Evolutionary conservation across 805 yeast species (phyloP), one percentile per base, ranked within the genome.

Genomic region (Nakazawaea wickerhamii): DNA sequence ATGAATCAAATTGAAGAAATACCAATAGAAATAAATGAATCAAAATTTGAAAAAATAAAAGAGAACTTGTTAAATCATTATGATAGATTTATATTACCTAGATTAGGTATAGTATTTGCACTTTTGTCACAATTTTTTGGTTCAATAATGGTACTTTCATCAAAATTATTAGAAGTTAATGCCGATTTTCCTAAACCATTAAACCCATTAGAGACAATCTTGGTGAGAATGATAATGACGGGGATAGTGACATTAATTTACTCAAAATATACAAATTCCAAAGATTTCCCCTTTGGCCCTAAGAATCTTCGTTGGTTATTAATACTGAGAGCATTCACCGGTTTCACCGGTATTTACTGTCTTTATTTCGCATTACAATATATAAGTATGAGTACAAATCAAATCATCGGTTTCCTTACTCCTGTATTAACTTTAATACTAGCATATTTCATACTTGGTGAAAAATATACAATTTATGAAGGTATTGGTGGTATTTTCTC

Each of bases 271-370:
- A 55, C 51, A 37, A 70, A 66, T 6, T 64, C 62, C 3, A 11
- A 22, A 19, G 63, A 67, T 40, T 71, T 70, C 3, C 74, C 74
- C 2, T 68, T 64, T 43, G 75, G 75, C 1, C 70, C 71, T n/a
- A 45, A 36, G 14, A 54, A 55, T 11, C 30, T 60, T 17, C 49
- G 73, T 8, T 38, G 35, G 20, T 54, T 68, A 37, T 54, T 70
- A 37, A 41, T 61, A 1, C 18, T 60, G 30, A 53, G 75, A 36
- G 73, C 73, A 1, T 38, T 57, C 3, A 54, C 62, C 11, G 75
- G 75, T 10, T 60, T 53, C 43, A 49, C 67, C 25, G 74, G 75
- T 1, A 72, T 69, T 13, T 69, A 67, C 51, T 70, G 71, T 4
- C 45, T 68, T 44, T 70, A 70, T 50, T 70, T 48, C 50, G 65